Percentiles rank a stretch among this genome's conserved stretches.
Conservation (phyloP, 2,329 filamentous ascomycete species). For the Raffaelea arxii region DNA sequence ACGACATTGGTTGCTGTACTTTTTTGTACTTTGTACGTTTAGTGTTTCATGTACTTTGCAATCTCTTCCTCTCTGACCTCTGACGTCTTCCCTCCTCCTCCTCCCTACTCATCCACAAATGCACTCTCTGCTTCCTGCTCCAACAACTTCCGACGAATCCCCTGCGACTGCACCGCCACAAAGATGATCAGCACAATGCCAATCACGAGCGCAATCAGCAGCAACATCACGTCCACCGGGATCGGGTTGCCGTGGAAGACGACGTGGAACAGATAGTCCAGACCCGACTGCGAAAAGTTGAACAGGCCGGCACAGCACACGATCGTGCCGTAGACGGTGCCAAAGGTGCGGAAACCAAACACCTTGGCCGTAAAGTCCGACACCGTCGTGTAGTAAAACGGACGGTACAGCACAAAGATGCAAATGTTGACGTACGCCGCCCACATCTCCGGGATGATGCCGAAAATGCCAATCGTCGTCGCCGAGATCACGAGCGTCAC, state of each 20-base stretch:
- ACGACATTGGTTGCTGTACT: too few species aligned
- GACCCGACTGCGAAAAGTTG: constrained; percentile 72
- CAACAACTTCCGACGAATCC: constrained; percentile 22
- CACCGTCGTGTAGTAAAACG: constrained; percentile 85
- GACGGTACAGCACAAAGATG: constrained; percentile 76
- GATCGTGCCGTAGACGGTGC: constrained; percentile 85
- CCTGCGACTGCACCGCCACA: constrained; percentile 39
- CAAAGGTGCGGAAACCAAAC: constrained; percentile 85
- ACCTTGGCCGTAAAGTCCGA: constrained; percentile 87
- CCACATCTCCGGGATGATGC: constrained; percentile 58
- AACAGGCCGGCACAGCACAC: constrained; percentile 77
- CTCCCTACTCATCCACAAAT: constrained; percentile 7
- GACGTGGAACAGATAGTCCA: constrained; percentile 70
- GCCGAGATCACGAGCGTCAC: constrained; percentile 59
- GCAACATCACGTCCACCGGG: constrained; percentile 64
- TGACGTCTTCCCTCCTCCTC: background rate
- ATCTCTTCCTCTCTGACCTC: background rate
- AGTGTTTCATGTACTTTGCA: too few species aligned
- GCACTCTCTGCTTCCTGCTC: constrained; percentile 21
- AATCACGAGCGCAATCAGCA: constrained; percentile 50
- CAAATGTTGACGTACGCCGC: constrained; percentile 66
- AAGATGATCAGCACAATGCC: constrained; percentile 58
- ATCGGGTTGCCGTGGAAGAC: constrained; percentile 63
- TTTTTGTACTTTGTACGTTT: too few species aligned
- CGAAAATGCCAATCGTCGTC: constrained; percentile 66